Base-by-base conservation (phyloP, 345 rosid species). In the Hibiscus syriacus region DNA sequence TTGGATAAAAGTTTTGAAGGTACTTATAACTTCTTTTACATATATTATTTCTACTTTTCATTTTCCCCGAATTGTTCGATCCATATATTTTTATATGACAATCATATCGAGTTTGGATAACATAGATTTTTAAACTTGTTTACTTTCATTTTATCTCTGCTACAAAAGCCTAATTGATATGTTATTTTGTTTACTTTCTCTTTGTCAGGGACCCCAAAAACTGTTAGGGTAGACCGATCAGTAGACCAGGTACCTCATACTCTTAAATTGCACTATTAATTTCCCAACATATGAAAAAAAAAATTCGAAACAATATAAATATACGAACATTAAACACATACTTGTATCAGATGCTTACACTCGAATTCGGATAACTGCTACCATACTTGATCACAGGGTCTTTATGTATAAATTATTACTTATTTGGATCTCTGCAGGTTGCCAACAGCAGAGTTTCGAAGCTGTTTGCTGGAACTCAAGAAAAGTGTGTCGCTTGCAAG, bases 1-100 rank as follows among this genome's bases (percentile, higher is more conserved):
- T 74, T 88, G 75, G 89, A 88, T 70, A 85, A 85, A 74, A 87
- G 93, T 71, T 88, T 88, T 55, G 84, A 88, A 84, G 90, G 94
- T 88, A 19, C 69, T 66, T 56, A 38, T 36, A 6, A 1, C 9
- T 36, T 3, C 12, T 43, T 14, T n/a, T n/a, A n/a, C n/a, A n/a
- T n/a, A n/a, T n/a, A n/a, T n/a, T n/a, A n/a, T n/a, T n/a, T n/a
- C n/a, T n/a, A n/a, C n/a, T n/a, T n/a, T n/a, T n/a, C n/a, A n/a
- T n/a, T n/a, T n/a, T n/a, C n/a, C n/a, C n/a, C n/a, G n/a, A n/a
- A n/a, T n/a, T n/a, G n/a, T n/a, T n/a, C n/a, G n/a, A n/a, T n/a
- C n/a, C n/a, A n/a, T n/a, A n/a, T n/a, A n/a, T n/a, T n/a, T n/a
- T n/a, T n/a, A n/a, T n/a, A n/a, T n/a, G n/a, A n/a, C n/a, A n/a